These are phyloP conservation scores for Amyloporia xantha DNA, from an alignment of 768 basidiomycete genomes.

Conservation along the genomic window DNA sequence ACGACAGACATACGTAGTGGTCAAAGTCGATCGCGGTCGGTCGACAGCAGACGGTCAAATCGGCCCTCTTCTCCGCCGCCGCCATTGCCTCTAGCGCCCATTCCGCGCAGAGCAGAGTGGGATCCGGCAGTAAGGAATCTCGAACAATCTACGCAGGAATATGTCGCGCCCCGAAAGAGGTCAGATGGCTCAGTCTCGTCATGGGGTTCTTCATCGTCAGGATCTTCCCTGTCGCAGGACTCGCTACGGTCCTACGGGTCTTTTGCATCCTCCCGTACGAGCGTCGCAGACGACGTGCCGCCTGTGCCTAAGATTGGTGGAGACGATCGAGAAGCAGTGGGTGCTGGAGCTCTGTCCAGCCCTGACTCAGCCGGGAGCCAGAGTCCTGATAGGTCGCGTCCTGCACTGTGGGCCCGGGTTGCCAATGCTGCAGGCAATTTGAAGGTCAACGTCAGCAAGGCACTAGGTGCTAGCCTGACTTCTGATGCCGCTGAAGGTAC, in stretches of 20 bases:
- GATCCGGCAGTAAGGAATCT: not conserved
- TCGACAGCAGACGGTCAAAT: not conserved
- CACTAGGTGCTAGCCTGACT: slow-evolving; percentile 42
- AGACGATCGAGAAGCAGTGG: not conserved
- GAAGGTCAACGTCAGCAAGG: slow-evolving; percentile 51
- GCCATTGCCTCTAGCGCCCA: slow-evolving; percentile 8
- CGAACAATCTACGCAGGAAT: slow-evolving; percentile 5
- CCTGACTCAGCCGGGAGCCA: not conserved
- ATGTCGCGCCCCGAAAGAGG: slow-evolving; percentile 7
- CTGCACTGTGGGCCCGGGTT: slow-evolving; percentile 50
- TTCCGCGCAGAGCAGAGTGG: not conserved
- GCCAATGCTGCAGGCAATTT: slow-evolving; percentile 46
- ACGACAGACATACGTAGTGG: not conserved
- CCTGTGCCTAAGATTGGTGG: slow-evolving; percentile 2
- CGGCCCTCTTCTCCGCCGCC: slow-evolving; percentile 7
- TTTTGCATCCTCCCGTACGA: slow-evolving; percentile 14
- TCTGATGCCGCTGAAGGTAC: slow-evolving; percentile 40
- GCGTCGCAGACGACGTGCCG: slow-evolving; percentile 11
- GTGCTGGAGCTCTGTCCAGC: not conserved
- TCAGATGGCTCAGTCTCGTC: slow-evolving; percentile 5
- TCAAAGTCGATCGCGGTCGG: slow-evolving; percentile 1
- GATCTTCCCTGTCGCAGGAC: slow-evolving; percentile 4
- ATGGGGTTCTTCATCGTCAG: slow-evolving; percentile 15
- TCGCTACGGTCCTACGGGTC: slow-evolving; percentile 1
- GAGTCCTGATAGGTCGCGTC: slow-evolving; percentile 19